Percentiles rank a stretch among this genome's conserved stretches.
phyloP scores from a whole-genome alignment of 192 early-diverging fungal species.

The Backusella mclennaniae region DNA sequence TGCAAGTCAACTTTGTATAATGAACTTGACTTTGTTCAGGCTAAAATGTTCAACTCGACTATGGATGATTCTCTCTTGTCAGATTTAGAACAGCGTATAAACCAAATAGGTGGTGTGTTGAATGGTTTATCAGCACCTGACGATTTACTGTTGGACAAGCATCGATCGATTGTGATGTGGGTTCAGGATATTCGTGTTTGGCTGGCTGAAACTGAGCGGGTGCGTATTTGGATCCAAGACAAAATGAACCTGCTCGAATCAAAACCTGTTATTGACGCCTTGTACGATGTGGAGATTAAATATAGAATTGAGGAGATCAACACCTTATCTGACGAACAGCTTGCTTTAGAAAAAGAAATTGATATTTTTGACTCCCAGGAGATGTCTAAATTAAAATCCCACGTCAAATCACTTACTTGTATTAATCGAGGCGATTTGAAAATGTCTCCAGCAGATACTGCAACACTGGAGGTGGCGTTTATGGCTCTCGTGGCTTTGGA shows the following conservation, averaged over 20 bases:
- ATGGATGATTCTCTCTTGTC: constrained; percentile 30
- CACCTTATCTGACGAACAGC: constrained; percentile 26
- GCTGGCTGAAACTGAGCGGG: constrained; percentile 42
- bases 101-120: neutral
- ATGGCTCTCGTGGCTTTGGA: constrained; percentile 38
- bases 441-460: constrained; percentile 42
- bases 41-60: constrained; percentile 37
- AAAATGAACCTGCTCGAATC: constrained; percentile 28
- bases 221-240: constrained; percentile 36
- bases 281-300: constrained; percentile 14
- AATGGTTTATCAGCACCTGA: neutral
- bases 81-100: constrained; percentile 23
- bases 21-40: constrained; percentile 34
- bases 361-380: constrained; percentile 40
- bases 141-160: constrained; percentile 13
- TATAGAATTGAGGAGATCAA: constrained; percentile 27
- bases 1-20: constrained; percentile 16
- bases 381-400: constrained; percentile 37
- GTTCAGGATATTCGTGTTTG: constrained; percentile 37
- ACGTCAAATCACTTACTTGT: constrained; percentile 40
- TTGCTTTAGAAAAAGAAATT: constrained; percentile 32
- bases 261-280: constrained; percentile 23
- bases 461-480: constrained; percentile 43
- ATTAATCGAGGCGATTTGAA: constrained; percentile 5
- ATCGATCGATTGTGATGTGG: constrained; percentile 27